Evolutionary conservation across 306 rosid species (phyloP), one percentile per base, ranked within the genome.

Genomic region (Fragaria vesca): DNA sequence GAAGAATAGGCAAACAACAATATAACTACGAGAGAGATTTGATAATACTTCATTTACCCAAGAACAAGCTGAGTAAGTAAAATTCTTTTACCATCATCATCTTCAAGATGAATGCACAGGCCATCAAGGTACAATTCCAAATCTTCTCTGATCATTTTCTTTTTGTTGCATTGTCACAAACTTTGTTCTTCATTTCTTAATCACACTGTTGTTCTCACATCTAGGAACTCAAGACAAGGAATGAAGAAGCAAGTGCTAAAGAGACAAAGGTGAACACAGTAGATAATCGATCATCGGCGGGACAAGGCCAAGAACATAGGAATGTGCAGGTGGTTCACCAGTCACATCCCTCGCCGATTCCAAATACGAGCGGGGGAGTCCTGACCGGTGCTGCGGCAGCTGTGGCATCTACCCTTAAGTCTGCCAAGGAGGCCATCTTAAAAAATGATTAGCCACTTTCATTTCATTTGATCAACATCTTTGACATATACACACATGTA

Each of bases 401-500:
- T 0, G 91, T 83, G 5, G 81, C 81, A 2, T 54, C 85, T 72
- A 77, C 97, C 58, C 78, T 91, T 57, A 79, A 90, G 60, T 86
- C 97, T 0, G 89, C 90, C 66, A 87, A 83, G 83, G 93, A 89
- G 28, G 89, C 92, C 67, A 28, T 84, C 47, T 80, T 90, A 3
- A 67, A 80, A 81, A 78, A 81, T 28, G 87, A 76, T 34, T 38
- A 74, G 46, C 51, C 50, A 52, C 66, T 9, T 34, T 26, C 70
- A 32, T 20, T 38, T n/a, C n/a, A 36, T 26, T 45, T 46, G 51
- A 21, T 5, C 24, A 48, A 20, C 18, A 11, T 4, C 18, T 45
- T 18, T 58, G 4, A 9, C 12, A 21, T 21, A 58, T 3, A 58
- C 1, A 24, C 4, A 24, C 61, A 55, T 4, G 74, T 71, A 47